Base-by-base conservation (phyloP, 2,329 filamentous ascomycete species). In the Phialemoniopsis sp. region DNA sequence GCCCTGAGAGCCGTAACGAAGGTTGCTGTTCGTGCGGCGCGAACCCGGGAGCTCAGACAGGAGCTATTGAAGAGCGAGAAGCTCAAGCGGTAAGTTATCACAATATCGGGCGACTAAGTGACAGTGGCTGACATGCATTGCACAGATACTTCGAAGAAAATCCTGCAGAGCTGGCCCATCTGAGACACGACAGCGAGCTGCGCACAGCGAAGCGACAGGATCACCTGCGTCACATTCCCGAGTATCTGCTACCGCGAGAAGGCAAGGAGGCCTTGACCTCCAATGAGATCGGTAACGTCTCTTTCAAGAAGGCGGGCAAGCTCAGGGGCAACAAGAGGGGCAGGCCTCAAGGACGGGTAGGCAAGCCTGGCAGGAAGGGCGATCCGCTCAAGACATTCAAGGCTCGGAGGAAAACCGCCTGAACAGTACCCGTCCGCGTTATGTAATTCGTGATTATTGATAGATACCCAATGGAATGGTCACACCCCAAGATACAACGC, bases 41-140 rank as follows among this genome's bases (percentile, higher is more conserved):
- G 93, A 36, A 87, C 88, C 9, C 80, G 87, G 43, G 91, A 98
- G 64, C 75, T 98, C 41, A 79, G 88, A 39, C 82, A 91, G 59
- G 93, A 97, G 61, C 73, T 98, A 12, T 73, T 96, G 52, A 94
- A 95, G 67, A 91, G 85, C 48, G 91, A 97, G 57, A 96, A 95
- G 64, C 70, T 98, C 39, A 90, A 93, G 64, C 78, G 89, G 57
- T 49, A 31, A 43, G 34, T 35, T 16, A 28, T 14, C 32, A 16
- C 13, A 26, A 9, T 17, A 12, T n/a, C 12, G 9, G 12, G 2
- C 5, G 29, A 15, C 8, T 16, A 26, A 26, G 10, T 28, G n/a
- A 13, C 13, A 19, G 12, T 31, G 19, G 18, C 41, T 48, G 31
- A 46, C 18, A 5, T 19, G n/a, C 29, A 70, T 66, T 37, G 10